phyloP scores from a whole-genome alignment of 352 stramenopile genomes.

The Phytophthora europaea region DNA sequence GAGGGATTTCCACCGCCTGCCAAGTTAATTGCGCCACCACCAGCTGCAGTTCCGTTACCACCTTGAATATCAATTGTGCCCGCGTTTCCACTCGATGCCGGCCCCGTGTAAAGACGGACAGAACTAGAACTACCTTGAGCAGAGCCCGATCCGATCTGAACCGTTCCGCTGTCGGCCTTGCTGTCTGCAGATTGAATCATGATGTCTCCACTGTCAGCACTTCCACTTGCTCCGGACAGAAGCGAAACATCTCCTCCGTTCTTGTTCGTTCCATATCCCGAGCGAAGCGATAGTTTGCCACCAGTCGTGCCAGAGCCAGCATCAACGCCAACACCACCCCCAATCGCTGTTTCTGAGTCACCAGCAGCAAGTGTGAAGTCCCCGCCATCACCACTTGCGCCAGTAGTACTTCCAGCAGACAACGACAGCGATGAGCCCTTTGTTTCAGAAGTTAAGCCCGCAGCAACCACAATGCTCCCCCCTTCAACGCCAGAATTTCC shows the following conservation, averaged over 20 bases:
- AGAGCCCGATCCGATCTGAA: conserved; percentile 41
- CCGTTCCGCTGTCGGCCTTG: conserved; percentile 35
- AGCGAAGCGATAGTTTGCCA: conserved; percentile 32
- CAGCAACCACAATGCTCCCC: conserved; percentile 37
- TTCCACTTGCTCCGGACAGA: conserved; percentile 34
- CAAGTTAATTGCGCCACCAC: conserved; percentile 27
- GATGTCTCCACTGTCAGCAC: conserved; percentile 29
- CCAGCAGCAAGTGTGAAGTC: conserved; percentile 33
- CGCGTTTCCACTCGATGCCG: conserved; percentile 32
- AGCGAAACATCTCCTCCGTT: conserved; percentile 41
- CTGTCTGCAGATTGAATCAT: conserved; percentile 40
- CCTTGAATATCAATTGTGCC: conserved; percentile 44
- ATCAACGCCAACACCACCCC: conserved; percentile 22
- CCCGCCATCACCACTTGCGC: conserved; percentile 31
- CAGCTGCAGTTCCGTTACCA: conserved; percentile 23
- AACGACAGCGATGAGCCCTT: conserved; percentile 24
- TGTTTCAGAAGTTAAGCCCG: conserved; percentile 24
- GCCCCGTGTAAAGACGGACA: conserved; percentile 40
- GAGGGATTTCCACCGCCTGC: conserved; percentile 29
- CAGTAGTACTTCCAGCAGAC: conserved; percentile 31
- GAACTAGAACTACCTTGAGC: conserved; percentile 32
- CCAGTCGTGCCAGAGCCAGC: conserved; percentile 34
- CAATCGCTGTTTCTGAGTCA: conserved; percentile 28
- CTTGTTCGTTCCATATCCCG: conserved; percentile 31
- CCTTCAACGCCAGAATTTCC: conserved; percentile 30